Conservation (phyloP, 805 yeast species). For the Blastobotrys muscicola region DNA sequence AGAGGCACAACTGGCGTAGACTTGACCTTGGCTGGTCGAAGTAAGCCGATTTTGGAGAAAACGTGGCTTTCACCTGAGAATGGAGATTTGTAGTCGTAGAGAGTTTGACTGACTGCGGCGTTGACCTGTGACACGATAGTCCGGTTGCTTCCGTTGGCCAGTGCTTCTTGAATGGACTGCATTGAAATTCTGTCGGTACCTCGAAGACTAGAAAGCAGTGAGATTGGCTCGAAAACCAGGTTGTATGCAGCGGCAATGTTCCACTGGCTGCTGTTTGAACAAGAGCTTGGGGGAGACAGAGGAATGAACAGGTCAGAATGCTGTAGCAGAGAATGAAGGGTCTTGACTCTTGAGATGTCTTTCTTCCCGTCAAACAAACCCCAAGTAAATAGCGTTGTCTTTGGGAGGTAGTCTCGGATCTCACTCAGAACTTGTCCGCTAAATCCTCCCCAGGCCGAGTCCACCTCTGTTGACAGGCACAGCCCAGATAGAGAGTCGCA, state of each 20-base stretch:
- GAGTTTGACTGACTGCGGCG: conserved; percentile 7
- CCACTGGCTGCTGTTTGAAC: conserved; percentile 33
- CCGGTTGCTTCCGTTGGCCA: conserved; percentile 36
- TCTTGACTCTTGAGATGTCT: conserved; percentile 35
- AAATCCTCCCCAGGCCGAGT: conserved; percentile 81
- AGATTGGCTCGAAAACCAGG: conserved; percentile 38
- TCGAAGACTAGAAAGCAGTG: conserved; percentile 33
- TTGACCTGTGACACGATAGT: conserved; percentile 38
- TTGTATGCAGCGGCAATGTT: conserved; percentile 31
- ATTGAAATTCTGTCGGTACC: conserved; percentile 28
- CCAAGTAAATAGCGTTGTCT: conserved; percentile 40
- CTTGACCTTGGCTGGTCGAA: conserved; percentile 3
- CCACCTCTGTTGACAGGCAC: conserved; percentile 59
- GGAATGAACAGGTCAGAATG: conserved; percentile 52
- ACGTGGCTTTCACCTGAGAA: neutral
- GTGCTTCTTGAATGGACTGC: conserved; percentile 34
- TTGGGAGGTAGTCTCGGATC: conserved; percentile 53
- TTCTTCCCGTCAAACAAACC: conserved; percentile 26
- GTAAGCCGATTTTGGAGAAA: conserved; percentile 4
- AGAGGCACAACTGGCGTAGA: no score
- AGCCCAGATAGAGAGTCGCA: conserved; percentile 70
- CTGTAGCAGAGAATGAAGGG: conserved; percentile 37
- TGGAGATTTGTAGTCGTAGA: neutral
- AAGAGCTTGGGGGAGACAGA: conserved; percentile 26
- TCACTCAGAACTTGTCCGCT: conserved; percentile 41